phyloP scores from a whole-genome alignment of 495 filamentous ascomycete genomes.

The Aspergillus avenaceus region DNA sequence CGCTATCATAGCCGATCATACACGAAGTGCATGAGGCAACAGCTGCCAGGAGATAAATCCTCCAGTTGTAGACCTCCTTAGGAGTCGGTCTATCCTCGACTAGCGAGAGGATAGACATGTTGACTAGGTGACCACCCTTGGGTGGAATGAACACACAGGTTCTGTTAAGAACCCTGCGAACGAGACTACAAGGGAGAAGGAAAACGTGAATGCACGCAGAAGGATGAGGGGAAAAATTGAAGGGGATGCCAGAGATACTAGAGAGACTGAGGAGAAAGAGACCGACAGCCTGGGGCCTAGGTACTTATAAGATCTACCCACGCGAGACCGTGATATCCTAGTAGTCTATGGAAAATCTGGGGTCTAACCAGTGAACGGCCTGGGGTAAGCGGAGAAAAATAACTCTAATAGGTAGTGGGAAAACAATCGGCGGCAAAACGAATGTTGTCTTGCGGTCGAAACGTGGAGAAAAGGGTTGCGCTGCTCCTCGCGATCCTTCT shows the following conservation, averaged over 20 bases:
- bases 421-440: constrained; percentile 1
- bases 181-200: neutral
- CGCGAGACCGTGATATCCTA: neutral
- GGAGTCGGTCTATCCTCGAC: constrained; percentile 69
- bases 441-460: neutral
- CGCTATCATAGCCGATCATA: constrained; percentile 72
- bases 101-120: constrained; percentile 57
- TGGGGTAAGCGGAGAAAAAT: neutral
- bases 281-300: neutral
- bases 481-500: neutral
- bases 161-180: neutral
- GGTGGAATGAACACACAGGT: neutral
- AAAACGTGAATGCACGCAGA: too few species aligned
- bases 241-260: neutral
- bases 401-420: neutral
- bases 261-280: neutral
- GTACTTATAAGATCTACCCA: neutral
- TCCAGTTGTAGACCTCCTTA: constrained; percentile 72
- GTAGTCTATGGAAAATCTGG: constrained; percentile 3
- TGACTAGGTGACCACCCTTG: constrained; percentile 9
- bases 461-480: neutral
- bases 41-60: constrained; percentile 62
- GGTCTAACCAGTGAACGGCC: neutral
- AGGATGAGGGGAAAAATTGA: too few species aligned
- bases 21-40: constrained; percentile 68